These are phyloP conservation scores for Pythium chondricola DNA, from an alignment of 352 stramenopile species.

Conservation along the genomic window DNA sequence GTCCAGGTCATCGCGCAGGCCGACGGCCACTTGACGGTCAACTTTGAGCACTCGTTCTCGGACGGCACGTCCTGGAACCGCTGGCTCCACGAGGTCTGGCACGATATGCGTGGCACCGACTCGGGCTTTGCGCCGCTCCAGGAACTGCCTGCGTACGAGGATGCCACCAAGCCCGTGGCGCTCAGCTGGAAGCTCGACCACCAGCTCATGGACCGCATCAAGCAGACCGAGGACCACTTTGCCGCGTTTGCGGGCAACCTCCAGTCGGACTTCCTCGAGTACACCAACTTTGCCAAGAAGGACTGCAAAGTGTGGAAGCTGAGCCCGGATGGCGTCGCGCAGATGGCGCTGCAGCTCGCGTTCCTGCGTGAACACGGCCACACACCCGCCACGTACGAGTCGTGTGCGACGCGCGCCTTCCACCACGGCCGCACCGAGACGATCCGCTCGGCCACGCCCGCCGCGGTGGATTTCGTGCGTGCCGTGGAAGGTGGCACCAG, in stretches of 20 bases:
- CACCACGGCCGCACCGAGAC: constrained; percentile 90
- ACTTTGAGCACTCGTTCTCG: constrained; percentile 93
- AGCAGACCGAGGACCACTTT: constrained; percentile 69
- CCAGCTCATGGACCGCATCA: constrained; percentile 66
- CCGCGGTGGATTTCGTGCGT: constrained; percentile 63
- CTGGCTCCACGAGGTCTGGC: constrained; percentile 89
- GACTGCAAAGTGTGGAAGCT: constrained; percentile 90
- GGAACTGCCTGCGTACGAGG: constrained; percentile 51
- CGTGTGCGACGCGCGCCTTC: constrained; percentile 88
- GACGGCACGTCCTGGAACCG: constrained; percentile 91
- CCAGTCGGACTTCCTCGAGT: constrained; percentile 74
- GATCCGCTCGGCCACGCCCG: constrained; percentile 81
- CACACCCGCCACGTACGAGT: constrained; percentile 87
- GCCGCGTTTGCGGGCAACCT: constrained; percentile 57
- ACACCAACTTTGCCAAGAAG: constrained; percentile 87
- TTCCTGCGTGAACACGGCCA: constrained; percentile 77
- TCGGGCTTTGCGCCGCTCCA: constrained; percentile 65
- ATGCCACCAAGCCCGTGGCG: constrained; percentile 36
- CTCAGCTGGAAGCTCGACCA: constrained; percentile 75
- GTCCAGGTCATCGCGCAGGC: constrained; percentile 83
- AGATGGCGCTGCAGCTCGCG: constrained; percentile 90
- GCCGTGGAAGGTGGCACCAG: constrained; percentile 34
- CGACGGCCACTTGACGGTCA: constrained; percentile 86
- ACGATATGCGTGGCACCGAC: constrained; percentile 80
- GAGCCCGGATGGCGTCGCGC: constrained; percentile 85